Conservation (phyloP, 2,329 filamentous ascomycete species). For the Bertia moriformis region DNA sequence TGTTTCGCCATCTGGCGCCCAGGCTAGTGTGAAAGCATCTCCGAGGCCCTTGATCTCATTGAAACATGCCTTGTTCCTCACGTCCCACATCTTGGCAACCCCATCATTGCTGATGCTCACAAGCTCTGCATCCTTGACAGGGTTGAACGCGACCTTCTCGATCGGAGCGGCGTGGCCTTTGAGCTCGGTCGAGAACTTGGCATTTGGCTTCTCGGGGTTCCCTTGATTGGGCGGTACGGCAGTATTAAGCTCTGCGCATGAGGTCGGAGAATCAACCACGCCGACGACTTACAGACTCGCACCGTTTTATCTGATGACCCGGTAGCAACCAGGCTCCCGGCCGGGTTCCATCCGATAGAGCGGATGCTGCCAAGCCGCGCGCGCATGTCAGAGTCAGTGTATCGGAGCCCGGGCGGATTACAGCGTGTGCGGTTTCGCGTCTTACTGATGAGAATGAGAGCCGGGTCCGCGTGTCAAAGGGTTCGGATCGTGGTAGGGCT, state of each 20-base stretch:
- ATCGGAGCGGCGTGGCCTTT: slow-evolving; percentile 51
- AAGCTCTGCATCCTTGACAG: slow-evolving; percentile 61
- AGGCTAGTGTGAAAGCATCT: slow-evolving; percentile 56
- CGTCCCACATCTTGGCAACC: slow-evolving; percentile 67
- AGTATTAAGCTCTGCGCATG: background rate
- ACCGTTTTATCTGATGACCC: slow-evolving; percentile 57
- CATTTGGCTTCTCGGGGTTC: slow-evolving; percentile 65
- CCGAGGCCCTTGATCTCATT: slow-evolving; percentile 55
- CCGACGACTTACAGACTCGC: slow-evolving; percentile 50
- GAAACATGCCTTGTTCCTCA: slow-evolving; percentile 55
- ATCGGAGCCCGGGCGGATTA: slow-evolving; percentile 3
- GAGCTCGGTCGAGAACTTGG: slow-evolving; percentile 63
- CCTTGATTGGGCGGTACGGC: too few relatives aligned
- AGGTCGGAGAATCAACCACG: background rate
- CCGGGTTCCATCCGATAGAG: slow-evolving; percentile 77
- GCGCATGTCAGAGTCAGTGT: slow-evolving; percentile 9
- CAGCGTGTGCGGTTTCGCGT: slow-evolving; percentile 23
- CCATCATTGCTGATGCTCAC: slow-evolving; percentile 64
- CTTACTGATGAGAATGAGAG: too few relatives aligned
- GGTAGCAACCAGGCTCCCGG: slow-evolving; percentile 71
- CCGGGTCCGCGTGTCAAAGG: slow-evolving; percentile 33
- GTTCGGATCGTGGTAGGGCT: slow-evolving; percentile 53
- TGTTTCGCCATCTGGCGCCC: slow-evolving; percentile 57
- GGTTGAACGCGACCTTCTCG: slow-evolving; percentile 68
- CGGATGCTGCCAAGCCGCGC: slow-evolving; percentile 39